Evolutionary conservation across 2,329 filamentous ascomycete genomes (phyloP), one percentile per base, ranked within the genome.

Genomic region (Lachnellula cervina): DNA sequence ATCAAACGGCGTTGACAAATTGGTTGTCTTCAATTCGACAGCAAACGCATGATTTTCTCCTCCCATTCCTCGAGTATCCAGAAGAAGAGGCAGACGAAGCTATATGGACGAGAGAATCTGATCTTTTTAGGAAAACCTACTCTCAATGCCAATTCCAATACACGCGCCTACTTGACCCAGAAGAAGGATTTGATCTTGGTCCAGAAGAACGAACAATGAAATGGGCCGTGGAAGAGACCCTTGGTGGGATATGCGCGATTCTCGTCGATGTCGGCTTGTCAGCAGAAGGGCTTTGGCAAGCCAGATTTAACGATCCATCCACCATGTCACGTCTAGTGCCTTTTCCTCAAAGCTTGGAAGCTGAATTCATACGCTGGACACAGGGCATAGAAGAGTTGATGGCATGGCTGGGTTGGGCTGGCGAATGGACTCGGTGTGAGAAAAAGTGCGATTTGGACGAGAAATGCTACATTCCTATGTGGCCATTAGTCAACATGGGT

Each of bases 331-430:
- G 0, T 5, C 42, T 5, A 2, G 16, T 23, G 1, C 8, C 42
- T 11, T 2, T 25, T 1, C 28, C 35, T 2, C 19, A 56, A 14
- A 49, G 37, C 1, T 37, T 49, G 13, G 48, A 3, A n/a, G 53
- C 66, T 5, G 64, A 70, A 16, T 56, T 77, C 4, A 35, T 14
- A 11, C 51, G 58, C 11, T 67, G 66, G 65, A 57, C 49, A 35
- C 43, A 63, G 42, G 61, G 65, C 14, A 21, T 67, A 4, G 69
- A 74, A 46, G 71, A 77, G 58, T 62, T 80, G 11, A 72, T 74
- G 62, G 76, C 77, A 1, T 80, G 77, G 76, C 68, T 79, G 0
- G 77, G 77, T 5, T 80, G 77, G 77, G 74, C 73, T 37, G 74
- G 74, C 28, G 73, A 77, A 63, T 77, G 74, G 64, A 67, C 71